Base-by-base conservation (phyloP, 495 filamentous ascomycete genomes). In the Stereocaulon alpinum region DNA sequence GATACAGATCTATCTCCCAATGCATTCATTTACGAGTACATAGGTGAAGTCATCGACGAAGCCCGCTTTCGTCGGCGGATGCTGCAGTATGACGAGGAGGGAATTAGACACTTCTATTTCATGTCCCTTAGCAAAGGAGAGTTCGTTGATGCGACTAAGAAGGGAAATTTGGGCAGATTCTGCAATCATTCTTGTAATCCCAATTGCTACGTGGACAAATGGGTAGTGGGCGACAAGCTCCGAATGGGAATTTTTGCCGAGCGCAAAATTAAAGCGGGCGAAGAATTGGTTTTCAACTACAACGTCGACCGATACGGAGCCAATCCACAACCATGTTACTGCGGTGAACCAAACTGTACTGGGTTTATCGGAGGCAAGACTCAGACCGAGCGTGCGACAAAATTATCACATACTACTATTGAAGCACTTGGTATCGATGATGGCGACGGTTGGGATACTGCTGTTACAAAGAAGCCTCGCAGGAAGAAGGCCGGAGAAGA, bases 261-360 rank as follows among this genome's bases (percentile, higher is more conserved):
- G 75, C 89, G 91, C 61, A 77, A 80, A 66, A 87, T 99, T 65
- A 82, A 84, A 64, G 83, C 86, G 2, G 94, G 93, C 43, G 93
- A 99, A 71, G 93, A 99, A 70, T 77, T 99, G 37, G 91, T 95
- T n/a, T 99, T 99, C 77, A 96, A 99, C 76, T 99, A 99, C 80
- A 99, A 99, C 64, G 93, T 99, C 56, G 93, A 99, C 69, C 85
- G 93, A 60, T 99, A 99, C 67, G 93, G 93, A 59, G 91, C 93
- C 37, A 89, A 97, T 66, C 91, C 93, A 52, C 91, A 96, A 71
- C 88, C 87, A 12, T 99, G 93, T 72, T 97, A 96, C 69, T 99
- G 93, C 72, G 91, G 84, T 58, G 93, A 99, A 71, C 77, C 86
- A 6, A 97, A 96, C 69, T 99, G 93, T 73, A 86, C 88, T 15